Evolutionary conservation across 106 monocot genomes (phyloP), one percentile per base, ranked within the genome.

Genomic region (Acanthochlamys bracteata): DNA sequence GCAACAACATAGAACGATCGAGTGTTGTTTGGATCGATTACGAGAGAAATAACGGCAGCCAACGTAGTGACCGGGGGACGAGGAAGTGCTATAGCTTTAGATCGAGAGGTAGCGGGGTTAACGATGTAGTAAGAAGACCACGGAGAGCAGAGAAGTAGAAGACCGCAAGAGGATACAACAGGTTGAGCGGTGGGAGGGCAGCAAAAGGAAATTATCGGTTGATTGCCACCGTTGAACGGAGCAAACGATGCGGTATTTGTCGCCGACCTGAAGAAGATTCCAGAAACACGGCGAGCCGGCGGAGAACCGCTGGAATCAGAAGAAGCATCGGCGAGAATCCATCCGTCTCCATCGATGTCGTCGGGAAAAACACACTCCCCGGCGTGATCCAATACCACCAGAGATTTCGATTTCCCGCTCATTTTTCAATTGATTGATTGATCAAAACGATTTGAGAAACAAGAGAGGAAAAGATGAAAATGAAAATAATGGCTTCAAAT

Each of bases 81-180:
- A 12, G 4, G 69, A 24, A 15, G 4, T 46, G 21, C n/a, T 60
- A n/a, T n/a, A n/a, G n/a, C n/a, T n/a, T n/a, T n/a, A n/a, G n/a
- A n/a, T n/a, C n/a, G 42, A 51, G 60, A 24, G 43, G 59, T 60
- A 60, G 60, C 25, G 10, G 60, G 69, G 26, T 69, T 60, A 60
- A 46, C 55, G 69, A 69, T 33, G 69, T 59, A 69, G 47, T 69
- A 69, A 15, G 69, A 25, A 13, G 69, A 69, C 69, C 69, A 69
- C 17, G 69, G 60, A 39, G 60, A 58, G 20, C 69, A 49, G 47
- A 59, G 60, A 47, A 69, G 69, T 42, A 69, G 26, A 51, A 69
- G 69, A 33, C 69, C 69, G 46, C 25, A 13, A 16, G 69, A 59
- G 25, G 69, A 59, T 58, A 49, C 43, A 47, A n/a, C 13, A 56